Conservation (phyloP, 768 basidiomycete species). For the Psilocybe sp. region DNA sequence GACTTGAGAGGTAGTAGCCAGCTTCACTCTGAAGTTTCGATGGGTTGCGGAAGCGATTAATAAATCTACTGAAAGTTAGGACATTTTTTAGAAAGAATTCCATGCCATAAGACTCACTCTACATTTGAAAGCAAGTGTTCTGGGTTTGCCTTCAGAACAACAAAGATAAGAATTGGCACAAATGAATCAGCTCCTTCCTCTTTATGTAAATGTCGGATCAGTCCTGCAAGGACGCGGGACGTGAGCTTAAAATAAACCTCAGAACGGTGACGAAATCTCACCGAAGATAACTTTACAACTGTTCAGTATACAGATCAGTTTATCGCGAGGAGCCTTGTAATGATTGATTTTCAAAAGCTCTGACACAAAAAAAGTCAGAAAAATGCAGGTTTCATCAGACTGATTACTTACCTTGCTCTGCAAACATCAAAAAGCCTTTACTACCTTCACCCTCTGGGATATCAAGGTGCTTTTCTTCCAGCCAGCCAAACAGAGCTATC, state of each 20-base stretch:
- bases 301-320: slow-evolving; percentile 95
- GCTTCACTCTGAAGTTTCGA: slow-evolving; percentile 90
- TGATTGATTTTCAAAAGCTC: slow-evolving; percentile 97
- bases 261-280: slow-evolving; percentile 32
- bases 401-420: slow-evolving; percentile 67
- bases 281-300: slow-evolving; percentile 99
- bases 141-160: slow-evolving; percentile 93
- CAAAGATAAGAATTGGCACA: slow-evolving; percentile 90
- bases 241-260: slow-evolving; percentile 4
- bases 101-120: slow-evolving; percentile 56
- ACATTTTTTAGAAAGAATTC: neutral
- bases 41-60: slow-evolving; percentile 91
- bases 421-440: slow-evolving; percentile 85
- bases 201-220: slow-evolving; percentile 81
- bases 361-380: slow-evolving; percentile 24
- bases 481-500: slow-evolving; percentile 88
- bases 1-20: slow-evolving; percentile 94
- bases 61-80: slow-evolving; percentile 46
- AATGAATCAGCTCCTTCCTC: slow-evolving; percentile 94
- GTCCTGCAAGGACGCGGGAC: slow-evolving; percentile 44
- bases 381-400: neutral
- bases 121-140: slow-evolving; percentile 91
- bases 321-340: slow-evolving; percentile 98
- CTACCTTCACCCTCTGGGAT: slow-evolving; percentile 74
- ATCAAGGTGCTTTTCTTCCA: slow-evolving; percentile 87